These are phyloP conservation scores for Pythium myriotylum DNA, from an alignment of 352 stramenopile genomes.

Conservation along the genomic window DNA sequence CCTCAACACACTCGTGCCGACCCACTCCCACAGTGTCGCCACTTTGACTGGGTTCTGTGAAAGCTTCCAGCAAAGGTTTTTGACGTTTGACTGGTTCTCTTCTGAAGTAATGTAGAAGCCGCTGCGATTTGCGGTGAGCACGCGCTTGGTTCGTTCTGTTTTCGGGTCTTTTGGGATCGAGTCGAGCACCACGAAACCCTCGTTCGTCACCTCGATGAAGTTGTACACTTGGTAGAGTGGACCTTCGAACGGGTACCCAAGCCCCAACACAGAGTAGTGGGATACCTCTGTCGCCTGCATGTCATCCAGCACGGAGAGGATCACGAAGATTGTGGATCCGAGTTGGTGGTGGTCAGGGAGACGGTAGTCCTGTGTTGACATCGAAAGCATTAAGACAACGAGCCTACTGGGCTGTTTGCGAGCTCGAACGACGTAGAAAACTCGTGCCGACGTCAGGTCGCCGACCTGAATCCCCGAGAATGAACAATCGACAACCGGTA, in stretches of 20 bases:
- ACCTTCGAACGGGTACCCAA: slow-evolving; percentile 20
- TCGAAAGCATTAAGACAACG: slow-evolving; percentile 17
- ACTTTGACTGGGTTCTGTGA: background rate
- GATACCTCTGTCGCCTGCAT: slow-evolving; percentile 5
- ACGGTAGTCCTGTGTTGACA: slow-evolving; percentile 25
- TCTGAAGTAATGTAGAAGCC: slow-evolving; percentile 16
- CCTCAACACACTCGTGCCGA: slow-evolving; percentile 26
- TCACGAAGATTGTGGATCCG: slow-evolving; percentile 8
- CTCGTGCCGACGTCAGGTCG: background rate
- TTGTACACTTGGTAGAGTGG: slow-evolving; percentile 15
- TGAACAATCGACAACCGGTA: slow-evolving; percentile 45
- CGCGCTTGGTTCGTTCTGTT: background rate
- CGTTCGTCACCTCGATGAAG: background rate
- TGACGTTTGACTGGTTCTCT: slow-evolving; percentile 16
- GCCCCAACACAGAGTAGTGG: slow-evolving; percentile 2
- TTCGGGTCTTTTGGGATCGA: no score
- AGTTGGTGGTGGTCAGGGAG: slow-evolving; percentile 1
- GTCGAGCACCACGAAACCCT: slow-evolving; percentile 5
- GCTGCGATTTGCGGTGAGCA: slow-evolving; percentile 3
- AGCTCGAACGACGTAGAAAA: slow-evolving; percentile 22
- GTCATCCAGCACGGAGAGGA: slow-evolving; percentile 22
- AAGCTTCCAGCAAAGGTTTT: slow-evolving; percentile 9
- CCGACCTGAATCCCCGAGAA: slow-evolving; percentile 24
- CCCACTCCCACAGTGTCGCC: slow-evolving; percentile 17
- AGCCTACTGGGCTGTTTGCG: background rate